Base-by-base conservation (phyloP, 106 monocot species). In the Narthecium ossifragum region DNA sequence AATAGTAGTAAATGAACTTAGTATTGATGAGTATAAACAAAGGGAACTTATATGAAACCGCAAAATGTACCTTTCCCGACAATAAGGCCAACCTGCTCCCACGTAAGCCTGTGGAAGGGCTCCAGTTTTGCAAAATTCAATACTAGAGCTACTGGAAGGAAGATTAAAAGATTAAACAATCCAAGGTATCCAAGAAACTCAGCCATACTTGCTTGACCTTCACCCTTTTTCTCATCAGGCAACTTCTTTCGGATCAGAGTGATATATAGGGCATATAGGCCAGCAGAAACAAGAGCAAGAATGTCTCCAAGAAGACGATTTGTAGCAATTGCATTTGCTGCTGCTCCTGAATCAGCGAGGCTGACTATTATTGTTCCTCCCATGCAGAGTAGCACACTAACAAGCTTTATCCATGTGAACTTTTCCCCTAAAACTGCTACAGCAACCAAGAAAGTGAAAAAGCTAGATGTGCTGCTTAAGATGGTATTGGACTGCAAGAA, bases 351-450 rank as follows among this genome's bases (percentile, higher is more conserved):
- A 80, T 93, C 93, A 50, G 71, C 81, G 48, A 93, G 40, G 41
- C 85, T 82, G 26, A 93, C 93, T 72, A 93, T 75, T 25, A 93
- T 46, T 18, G 88, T 88, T 52, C 93, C 93, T 61, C 76, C 88
- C 93, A 93, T 93, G 74, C 93, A 93, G 33, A 88, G 70, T 41
- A 93, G 82, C 24, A 93, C 88, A 63, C 93, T 88, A 12, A 77
- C 20, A 30, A 88, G 77, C 76, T 93, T 93, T 59, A 93, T 24
- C 85, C 85, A 93, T 22, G 93, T 85, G 67, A 93, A 93, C 45
- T 5, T 79, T 68, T 93, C 93, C 57, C 79, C 88, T 43, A 93
- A 60, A 51, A 88, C 85, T 46, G 53, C 76, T 55, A 93, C 45
- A 28, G 93, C 59, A 11, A 88, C 79, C 61, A 93, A 47, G 72